A percentile compares a stretch with the other conserved stretches of the same genome.
These are phyloP conservation scores for Ophiocordyceps camponoti-rufipedis DNA, from an alignment of 2,329 filamentous ascomycete species.

Conservation along the genomic window DNA sequence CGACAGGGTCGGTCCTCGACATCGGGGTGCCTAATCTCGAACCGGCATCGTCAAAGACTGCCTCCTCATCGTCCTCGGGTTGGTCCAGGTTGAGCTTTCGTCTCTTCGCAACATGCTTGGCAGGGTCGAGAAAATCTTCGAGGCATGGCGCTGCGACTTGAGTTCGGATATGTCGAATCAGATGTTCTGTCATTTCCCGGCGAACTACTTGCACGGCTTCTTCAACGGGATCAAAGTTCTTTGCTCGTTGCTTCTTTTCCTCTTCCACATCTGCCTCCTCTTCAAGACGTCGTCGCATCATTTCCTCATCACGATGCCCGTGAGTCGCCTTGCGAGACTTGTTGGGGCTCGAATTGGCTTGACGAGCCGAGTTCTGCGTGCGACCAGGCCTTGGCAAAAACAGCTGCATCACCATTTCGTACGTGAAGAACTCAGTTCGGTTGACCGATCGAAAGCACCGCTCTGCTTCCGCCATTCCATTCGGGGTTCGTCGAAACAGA, in stretches of 20 bases:
- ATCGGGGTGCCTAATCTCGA: constrained; percentile 48
- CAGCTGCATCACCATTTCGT: constrained; percentile 78
- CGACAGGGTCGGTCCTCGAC: constrained; percentile 40
- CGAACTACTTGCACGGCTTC: constrained; percentile 68
- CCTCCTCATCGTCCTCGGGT: constrained; percentile 35
- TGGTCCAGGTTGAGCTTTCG: constrained; percentile 62
- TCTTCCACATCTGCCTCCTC: constrained; percentile 72
- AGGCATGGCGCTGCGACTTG: constrained; percentile 70
- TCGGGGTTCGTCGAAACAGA: constrained; percentile 63
- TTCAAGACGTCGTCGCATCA: constrained; percentile 47
- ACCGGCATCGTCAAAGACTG: constrained; percentile 35
- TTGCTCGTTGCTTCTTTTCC: constrained; percentile 74
- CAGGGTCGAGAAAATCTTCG: constrained; percentile 66
- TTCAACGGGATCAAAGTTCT: constrained; percentile 74
- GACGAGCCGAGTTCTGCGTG: constrained; percentile 8
- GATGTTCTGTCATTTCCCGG: constrained; percentile 66
- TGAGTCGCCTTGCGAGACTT: constrained; percentile 7
- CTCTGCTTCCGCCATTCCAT: constrained; percentile 63
- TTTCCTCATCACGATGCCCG: constrained; percentile 42
- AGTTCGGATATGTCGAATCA: constrained; percentile 76
- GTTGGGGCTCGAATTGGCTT: constrained; percentile 18
- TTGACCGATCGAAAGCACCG: constrained; percentile 65
- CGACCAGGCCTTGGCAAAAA: constrained; percentile 18
- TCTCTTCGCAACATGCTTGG: constrained; percentile 61
- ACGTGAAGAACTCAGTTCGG: constrained; percentile 75